A percentile compares a stretch with the other conserved stretches of the same genome.
phyloP scores from a whole-genome alignment of 257 asterid genomes.

The Datura wrightii region DNA sequence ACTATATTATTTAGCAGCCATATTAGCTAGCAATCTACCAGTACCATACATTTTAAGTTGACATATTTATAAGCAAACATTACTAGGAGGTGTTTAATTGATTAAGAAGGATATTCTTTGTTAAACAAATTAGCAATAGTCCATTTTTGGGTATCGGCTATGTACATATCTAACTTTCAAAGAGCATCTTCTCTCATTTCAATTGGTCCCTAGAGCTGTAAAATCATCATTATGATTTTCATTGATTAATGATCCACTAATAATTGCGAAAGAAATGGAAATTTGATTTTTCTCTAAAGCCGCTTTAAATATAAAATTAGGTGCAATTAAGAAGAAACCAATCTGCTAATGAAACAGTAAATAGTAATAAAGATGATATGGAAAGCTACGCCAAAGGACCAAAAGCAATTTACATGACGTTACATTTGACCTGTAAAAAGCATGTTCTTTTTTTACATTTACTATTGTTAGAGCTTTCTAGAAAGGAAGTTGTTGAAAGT shows the following conservation, averaged over 20 bases:
- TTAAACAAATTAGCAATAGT: too few relatives aligned
- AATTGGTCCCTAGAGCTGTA: slow-evolving; percentile 27
- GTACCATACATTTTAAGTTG: too few relatives aligned
- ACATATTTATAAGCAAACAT: too few relatives aligned
- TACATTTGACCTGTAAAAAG: background rate
- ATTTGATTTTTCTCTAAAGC: background rate
- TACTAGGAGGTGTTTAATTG: too few relatives aligned
- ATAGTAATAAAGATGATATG: background rate
- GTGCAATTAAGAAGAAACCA: background rate
- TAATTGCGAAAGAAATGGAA: background rate
- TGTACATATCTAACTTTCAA: background rate
- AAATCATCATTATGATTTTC: background rate
- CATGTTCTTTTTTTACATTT: background rate
- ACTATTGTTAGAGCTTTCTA: background rate
- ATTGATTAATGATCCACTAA: slow-evolving; percentile 14
- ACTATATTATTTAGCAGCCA: background rate
- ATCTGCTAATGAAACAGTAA: background rate
- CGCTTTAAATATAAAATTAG: background rate
- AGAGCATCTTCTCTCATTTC: background rate
- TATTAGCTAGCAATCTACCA: background rate
- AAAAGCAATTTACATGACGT: background rate
- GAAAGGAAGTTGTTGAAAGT: too few relatives aligned
- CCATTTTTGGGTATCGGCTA: too few relatives aligned
- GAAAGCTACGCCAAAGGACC: background rate
- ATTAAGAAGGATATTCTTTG: too few relatives aligned